phyloP scores from a whole-genome alignment of 352 stramenopile species.

The Pythium chondricola region DNA sequence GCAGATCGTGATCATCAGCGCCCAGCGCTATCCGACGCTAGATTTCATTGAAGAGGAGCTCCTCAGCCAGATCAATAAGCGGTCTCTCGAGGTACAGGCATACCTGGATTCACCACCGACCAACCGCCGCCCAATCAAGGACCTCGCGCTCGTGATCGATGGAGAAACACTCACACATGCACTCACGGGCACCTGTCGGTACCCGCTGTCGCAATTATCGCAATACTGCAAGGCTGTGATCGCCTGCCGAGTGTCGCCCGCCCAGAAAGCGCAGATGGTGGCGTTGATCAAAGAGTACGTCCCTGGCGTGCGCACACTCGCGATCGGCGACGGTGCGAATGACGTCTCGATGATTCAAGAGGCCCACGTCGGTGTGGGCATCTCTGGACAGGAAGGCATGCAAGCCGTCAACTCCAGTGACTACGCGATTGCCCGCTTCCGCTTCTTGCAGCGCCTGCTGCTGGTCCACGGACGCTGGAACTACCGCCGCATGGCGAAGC shows the following conservation, averaged over 20 bases:
- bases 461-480: constrained; percentile 90
- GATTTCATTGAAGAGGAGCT: constrained; percentile 48
- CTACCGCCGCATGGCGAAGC: constrained; percentile 84
- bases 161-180: constrained; percentile 65
- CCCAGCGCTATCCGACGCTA: constrained; percentile 41
- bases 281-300: constrained; percentile 74
- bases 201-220: constrained; percentile 52
- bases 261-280: constrained; percentile 85
- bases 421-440: constrained; percentile 92
- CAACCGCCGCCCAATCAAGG: constrained; percentile 36
- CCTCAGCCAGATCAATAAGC: constrained; percentile 30
- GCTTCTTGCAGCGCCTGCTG: constrained; percentile 85
- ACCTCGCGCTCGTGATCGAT: constrained; percentile 76
- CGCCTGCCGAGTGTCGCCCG: constrained; percentile 78
- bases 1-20: constrained; percentile 63
- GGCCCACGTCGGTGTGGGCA: constrained; percentile 88
- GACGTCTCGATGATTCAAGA: constrained; percentile 95
- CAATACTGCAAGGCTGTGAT: constrained; percentile 87
- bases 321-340: constrained; percentile 93
- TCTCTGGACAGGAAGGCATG: constrained; percentile 89
- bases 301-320: constrained; percentile 66
- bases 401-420: constrained; percentile 92
- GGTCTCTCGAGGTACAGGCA: constrained; percentile 35
- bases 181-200: constrained; percentile 32
- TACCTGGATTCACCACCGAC: constrained; percentile 40